Evolutionary conservation across 805 yeast genomes (phyloP).

Genomic region (Monosporozyma aerobia): DNA sequence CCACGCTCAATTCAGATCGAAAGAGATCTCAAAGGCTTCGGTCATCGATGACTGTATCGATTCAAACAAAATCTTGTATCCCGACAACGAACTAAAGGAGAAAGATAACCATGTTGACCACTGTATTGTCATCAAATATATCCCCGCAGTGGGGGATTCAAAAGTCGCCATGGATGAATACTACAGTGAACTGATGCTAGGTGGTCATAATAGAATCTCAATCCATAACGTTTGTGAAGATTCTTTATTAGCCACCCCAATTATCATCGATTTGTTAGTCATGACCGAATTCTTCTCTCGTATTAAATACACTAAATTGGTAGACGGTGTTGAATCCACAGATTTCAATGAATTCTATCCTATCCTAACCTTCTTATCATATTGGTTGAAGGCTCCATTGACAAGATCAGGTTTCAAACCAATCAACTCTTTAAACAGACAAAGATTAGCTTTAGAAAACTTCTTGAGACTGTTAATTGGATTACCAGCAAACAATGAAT

Average conservation of each 20-base stretch:
- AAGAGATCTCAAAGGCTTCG: conserved; percentile 87
- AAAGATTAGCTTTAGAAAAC: conserved; percentile 86
- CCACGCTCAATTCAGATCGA: conserved; percentile 87
- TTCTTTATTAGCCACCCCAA: conserved; percentile 87
- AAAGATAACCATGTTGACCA: conserved; percentile 80
- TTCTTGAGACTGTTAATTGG: conserved; percentile 84
- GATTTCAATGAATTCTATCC: conserved; percentile 63
- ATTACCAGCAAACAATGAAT: conserved; percentile 79
- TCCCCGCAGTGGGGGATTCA: conserved; percentile 91
- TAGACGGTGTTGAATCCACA: conserved; percentile 26
- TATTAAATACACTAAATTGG: conserved; percentile 62
- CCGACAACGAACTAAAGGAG: conserved; percentile 35
- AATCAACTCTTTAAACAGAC: conserved; percentile 90
- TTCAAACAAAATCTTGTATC: conserved; percentile 71
- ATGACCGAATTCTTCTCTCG: conserved; percentile 86
- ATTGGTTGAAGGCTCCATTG: conserved; percentile 96
- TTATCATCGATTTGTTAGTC: conserved; percentile 83
- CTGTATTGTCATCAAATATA: conserved; percentile 88
- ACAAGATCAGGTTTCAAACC: conserved; percentile 85
- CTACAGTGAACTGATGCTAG: conserved; percentile 92
- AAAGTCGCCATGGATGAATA: conserved; percentile 99
- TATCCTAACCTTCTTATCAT: conserved; percentile 76
- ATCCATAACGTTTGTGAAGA: conserved; percentile 96
- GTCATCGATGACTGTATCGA: conserved; percentile 93
- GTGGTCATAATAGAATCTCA: conserved; percentile 91